These are phyloP conservation scores for Lasiosphaeris hirsuta DNA, from an alignment of 495 filamentous ascomycete genomes.

Conservation along the genomic window DNA sequence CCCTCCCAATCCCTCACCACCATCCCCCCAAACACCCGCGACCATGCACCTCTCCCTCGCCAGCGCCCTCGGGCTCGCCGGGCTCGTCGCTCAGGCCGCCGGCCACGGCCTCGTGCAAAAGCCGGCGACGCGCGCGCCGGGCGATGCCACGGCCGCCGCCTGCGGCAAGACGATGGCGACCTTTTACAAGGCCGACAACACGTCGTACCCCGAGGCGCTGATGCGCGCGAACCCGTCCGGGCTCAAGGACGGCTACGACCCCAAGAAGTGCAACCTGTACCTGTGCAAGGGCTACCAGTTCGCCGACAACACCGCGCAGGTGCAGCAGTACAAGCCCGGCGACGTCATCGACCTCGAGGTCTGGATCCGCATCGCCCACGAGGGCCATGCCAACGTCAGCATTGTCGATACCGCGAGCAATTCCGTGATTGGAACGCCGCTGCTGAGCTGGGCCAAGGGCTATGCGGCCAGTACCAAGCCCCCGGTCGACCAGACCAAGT, in stretches of 20 bases:
- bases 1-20: neutral
- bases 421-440: conserved; percentile 50
- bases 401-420: conserved; percentile 62
- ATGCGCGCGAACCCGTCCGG: conserved; percentile 52
- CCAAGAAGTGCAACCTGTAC: conserved; percentile 59
- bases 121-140: conserved; percentile 58
- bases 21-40: neutral
- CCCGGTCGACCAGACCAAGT: conserved; percentile 58
- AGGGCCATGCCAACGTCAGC: conserved; percentile 65
- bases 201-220: conserved; percentile 65
- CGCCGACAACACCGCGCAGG: conserved; percentile 64
- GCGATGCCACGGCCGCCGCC: conserved; percentile 53
- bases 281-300: conserved; percentile 73
- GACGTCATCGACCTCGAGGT: conserved; percentile 58
- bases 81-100: conserved; percentile 50
- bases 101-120: conserved; percentile 61
- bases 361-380: conserved; percentile 61
- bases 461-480: conserved; percentile 52
- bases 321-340: conserved; percentile 58
- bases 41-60: conserved; percentile 17
- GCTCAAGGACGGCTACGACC: conserved; percentile 56
- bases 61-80: conserved; percentile 36
- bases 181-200: conserved; percentile 61
- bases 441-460: conserved; percentile 53
- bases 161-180: conserved; percentile 61